These are phyloP conservation scores for Ceratocystis colombiana DNA, from an alignment of 2,329 filamentous ascomycete species.

Conservation along the genomic window DNA sequence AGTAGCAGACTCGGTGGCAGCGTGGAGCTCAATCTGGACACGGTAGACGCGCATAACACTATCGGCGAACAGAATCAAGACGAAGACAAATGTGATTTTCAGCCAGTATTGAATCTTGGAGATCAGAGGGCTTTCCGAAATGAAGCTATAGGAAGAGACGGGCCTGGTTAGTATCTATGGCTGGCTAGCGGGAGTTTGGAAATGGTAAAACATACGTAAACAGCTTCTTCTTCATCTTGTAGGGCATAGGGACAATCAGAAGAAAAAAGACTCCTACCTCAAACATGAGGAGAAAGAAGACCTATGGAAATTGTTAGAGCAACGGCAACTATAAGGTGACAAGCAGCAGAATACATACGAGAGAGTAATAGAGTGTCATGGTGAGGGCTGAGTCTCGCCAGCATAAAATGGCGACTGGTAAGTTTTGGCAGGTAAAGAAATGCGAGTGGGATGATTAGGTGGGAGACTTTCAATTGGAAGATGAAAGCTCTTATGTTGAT, in stretches of 20 bases:
- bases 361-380: constrained; percentile 51
- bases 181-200: constrained; percentile 2
- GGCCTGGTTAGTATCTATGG: constrained; percentile 14
- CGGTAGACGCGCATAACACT: constrained; percentile 93
- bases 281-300: constrained; percentile 70
- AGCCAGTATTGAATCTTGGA: constrained; percentile 95
- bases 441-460: not conserved
- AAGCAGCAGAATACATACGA: constrained; percentile 34
- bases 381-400: constrained; percentile 27
- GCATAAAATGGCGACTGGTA: not conserved
- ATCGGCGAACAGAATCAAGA: constrained; percentile 94
- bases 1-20: constrained; percentile 53
- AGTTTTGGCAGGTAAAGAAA: not conserved
- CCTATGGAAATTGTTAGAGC: constrained; percentile 40
- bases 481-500: not conserved
- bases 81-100: constrained; percentile 99
- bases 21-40: constrained; percentile 77
- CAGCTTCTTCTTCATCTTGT: constrained; percentile 71
- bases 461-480: not conserved
- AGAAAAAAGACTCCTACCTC: constrained; percentile 77
- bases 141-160: constrained; percentile 53
- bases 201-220: constrained; percentile 49
- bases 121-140: constrained; percentile 73
- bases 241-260: constrained; percentile 78
- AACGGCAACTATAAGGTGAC: not conserved